Conservation (phyloP, 768 basidiomycete species). For the Lyophyllum semitale region DNA sequence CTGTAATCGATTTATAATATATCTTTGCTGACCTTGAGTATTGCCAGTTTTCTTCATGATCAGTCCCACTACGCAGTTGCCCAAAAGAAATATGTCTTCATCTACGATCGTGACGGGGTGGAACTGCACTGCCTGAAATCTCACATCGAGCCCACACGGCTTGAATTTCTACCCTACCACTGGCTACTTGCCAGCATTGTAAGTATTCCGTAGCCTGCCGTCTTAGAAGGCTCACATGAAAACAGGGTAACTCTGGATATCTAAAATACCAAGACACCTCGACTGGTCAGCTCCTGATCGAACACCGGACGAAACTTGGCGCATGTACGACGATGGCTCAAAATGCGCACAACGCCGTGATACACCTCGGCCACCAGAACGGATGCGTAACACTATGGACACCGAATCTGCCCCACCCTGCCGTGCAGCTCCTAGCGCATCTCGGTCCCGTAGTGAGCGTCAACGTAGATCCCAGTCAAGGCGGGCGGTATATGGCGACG, state of each 20-base stretch:
- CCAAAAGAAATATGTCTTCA: conserved; percentile 94
- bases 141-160: conserved; percentile 85
- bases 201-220: conserved; percentile 28
- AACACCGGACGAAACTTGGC: conserved; percentile 90
- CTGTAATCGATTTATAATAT: not conserved
- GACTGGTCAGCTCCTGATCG: conserved; percentile 82
- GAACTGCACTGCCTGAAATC: conserved; percentile 85
- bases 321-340: conserved; percentile 85
- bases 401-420: conserved; percentile 89
- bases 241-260: conserved; percentile 83
- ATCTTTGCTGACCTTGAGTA: conserved; percentile 1
- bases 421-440: conserved; percentile 90
- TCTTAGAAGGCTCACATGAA: not conserved
- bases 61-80: conserved; percentile 94
- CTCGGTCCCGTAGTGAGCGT: conserved; percentile 83
- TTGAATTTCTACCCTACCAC: conserved; percentile 95
- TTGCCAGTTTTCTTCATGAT: conserved; percentile 81
- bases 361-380: conserved; percentile 93
- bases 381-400: conserved; percentile 97
- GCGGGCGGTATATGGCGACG: conserved; percentile 91
- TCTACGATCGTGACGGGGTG: conserved; percentile 92
- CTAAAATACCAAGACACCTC: conserved; percentile 98
- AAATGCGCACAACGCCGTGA: conserved; percentile 91
- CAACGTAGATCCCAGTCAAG: conserved; percentile 80
- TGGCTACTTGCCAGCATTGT: conserved; percentile 89